These are phyloP conservation scores for Ascochyta viciae-villosae DNA, from an alignment of 2,329 filamentous ascomycete genomes.

Conservation along the genomic window DNA sequence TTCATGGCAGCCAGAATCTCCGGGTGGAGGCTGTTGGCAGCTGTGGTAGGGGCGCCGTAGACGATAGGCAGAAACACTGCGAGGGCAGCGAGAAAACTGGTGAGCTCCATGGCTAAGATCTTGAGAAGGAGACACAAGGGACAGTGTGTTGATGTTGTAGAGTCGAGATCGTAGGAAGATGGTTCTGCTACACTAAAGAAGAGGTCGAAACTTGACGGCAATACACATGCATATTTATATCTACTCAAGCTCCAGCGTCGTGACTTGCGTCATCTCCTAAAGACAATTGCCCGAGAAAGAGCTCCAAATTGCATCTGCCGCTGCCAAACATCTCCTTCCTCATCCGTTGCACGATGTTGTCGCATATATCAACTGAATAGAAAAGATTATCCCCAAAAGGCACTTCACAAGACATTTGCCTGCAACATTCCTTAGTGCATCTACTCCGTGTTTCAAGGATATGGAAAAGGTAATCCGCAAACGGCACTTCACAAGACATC, in stretches of 20 bases:
- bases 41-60: conserved; percentile 50
- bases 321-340: conserved; percentile 24
- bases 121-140: conserved; percentile 32
- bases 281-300: conserved; percentile 9
- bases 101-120: conserved; percentile 48
- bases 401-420: conserved; percentile 22
- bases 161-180: conserved; percentile 32
- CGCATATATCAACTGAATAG: conserved; percentile 3
- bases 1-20: conserved; percentile 54
- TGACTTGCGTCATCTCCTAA: conserved; percentile 11
- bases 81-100: conserved; percentile 49
- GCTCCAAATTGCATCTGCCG: conserved; percentile 11
- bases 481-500: conserved; percentile 25
- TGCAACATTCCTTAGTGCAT: not conserved
- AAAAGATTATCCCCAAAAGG: conserved; percentile 23
- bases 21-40: conserved; percentile 49
- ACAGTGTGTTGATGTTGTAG: conserved; percentile 27
- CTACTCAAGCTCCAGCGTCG: conserved; percentile 5
- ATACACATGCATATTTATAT: conserved; percentile 29
- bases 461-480: conserved; percentile 24
- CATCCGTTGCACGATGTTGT: conserved; percentile 20
- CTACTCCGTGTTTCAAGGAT: conserved; percentile 4
- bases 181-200: conserved; percentile 24
- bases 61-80: conserved; percentile 51
- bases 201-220: conserved; percentile 1